These are phyloP conservation scores for Backusella tarrabulga DNA, from an alignment of 192 early-diverging fungal species.

Conservation along the genomic window DNA sequence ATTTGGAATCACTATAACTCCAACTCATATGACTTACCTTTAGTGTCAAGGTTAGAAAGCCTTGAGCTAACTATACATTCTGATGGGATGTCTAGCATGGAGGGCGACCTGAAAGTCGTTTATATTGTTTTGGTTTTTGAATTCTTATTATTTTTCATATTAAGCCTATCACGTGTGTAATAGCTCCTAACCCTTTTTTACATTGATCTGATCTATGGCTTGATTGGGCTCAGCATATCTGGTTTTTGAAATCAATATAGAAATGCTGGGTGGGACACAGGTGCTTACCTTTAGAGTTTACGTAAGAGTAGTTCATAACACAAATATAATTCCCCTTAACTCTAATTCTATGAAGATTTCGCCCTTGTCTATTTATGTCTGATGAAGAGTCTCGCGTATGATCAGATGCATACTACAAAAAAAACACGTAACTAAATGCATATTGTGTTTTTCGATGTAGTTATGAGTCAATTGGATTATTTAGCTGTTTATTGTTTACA, in stretches of 20 bases:
- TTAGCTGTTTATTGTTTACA: neutral
- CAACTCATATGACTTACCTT: neutral
- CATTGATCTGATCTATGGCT: neutral
- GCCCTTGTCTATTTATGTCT: neutral
- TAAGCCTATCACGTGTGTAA: neutral
- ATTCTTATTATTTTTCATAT: neutral
- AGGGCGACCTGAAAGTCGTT: neutral
- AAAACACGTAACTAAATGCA: too few relatives aligned
- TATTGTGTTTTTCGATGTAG: too few relatives aligned
- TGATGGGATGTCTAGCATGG: slow-evolving; percentile 10
- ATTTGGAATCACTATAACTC: neutral
- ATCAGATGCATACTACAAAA: neutral
- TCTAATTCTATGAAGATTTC: neutral
- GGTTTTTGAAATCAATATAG: neutral
- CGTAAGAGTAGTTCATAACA: neutral
- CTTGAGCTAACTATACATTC: neutral
- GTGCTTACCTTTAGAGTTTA: neutral
- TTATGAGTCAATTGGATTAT: neutral
- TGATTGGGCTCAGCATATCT: neutral
- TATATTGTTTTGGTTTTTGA: neutral
- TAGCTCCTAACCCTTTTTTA: neutral
- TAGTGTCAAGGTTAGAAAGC: neutral
- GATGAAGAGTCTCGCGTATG: neutral
- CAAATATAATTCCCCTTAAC: neutral
- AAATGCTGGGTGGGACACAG: neutral